These are phyloP conservation scores for Suillus subluteus DNA, from an alignment of 768 basidiomycete genomes.

Conservation along the genomic window DNA sequence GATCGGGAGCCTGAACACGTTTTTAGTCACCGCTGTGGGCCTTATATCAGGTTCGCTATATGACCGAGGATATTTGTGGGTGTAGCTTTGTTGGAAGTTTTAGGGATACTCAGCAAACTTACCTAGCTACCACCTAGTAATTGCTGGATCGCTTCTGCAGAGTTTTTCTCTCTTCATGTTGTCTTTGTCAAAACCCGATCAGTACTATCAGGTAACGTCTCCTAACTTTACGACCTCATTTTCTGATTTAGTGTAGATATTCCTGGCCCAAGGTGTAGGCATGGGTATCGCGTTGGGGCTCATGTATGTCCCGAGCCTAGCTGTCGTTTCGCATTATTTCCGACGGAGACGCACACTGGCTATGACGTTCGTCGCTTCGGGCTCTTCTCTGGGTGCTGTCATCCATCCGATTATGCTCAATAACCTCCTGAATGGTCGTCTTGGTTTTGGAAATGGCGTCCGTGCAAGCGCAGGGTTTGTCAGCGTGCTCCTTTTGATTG, in stretches of 20 bases:
- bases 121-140: slow-evolving; percentile 46
- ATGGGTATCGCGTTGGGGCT: slow-evolving; percentile 46
- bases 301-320: slow-evolving; percentile 44
- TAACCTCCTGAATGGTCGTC: slow-evolving; percentile 10
- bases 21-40: slow-evolving; percentile 47
- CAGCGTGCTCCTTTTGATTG: slow-evolving; percentile 37
- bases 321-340: slow-evolving; percentile 47
- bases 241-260: slow-evolving; percentile 21
- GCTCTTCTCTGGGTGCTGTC: slow-evolving; percentile 29
- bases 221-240: not conserved
- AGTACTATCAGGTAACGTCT: slow-evolving; percentile 40
- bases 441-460: slow-evolving; percentile 43
- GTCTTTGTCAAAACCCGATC: slow-evolving; percentile 40
- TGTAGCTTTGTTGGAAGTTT: not conserved
- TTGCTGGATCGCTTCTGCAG: slow-evolving; percentile 48
- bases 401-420: slow-evolving; percentile 32
- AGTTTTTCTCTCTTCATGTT: slow-evolving; percentile 47
- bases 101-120: not conserved
- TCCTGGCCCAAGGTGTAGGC: slow-evolving; percentile 30
- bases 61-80: slow-evolving; percentile 58
- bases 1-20: slow-evolving; percentile 55
- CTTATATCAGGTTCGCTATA: slow-evolving; percentile 51
- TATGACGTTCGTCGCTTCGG: slow-evolving; percentile 42
- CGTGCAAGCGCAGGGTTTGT: slow-evolving; percentile 45
- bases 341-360: slow-evolving; percentile 38